phyloP scores from a whole-genome alignment of 2,329 filamentous ascomycete genomes.

The Amesomyces nigricolor region DNA sequence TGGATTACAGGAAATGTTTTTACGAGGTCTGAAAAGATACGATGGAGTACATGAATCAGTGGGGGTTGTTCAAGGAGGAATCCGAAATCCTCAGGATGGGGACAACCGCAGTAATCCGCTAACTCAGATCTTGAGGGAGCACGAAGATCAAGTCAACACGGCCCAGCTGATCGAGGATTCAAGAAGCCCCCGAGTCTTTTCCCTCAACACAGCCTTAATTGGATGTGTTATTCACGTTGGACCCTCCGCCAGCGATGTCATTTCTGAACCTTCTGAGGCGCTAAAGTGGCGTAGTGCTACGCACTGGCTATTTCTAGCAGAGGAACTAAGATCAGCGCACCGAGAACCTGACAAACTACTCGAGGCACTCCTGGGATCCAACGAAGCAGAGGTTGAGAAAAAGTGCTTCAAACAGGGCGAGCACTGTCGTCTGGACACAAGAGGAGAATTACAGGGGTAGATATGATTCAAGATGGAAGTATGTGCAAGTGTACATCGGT shows the following conservation, averaged over 20 bases:
- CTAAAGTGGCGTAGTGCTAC: not conserved
- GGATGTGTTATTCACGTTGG: not conserved
- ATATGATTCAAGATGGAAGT: no score
- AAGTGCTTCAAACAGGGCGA: not conserved
- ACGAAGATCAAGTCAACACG: not conserved
- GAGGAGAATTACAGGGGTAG: not conserved
- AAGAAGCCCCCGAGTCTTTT: not conserved
- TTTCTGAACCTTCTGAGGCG: not conserved
- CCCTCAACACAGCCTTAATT: not conserved
- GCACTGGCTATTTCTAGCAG: not conserved
- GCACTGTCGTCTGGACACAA: not conserved
- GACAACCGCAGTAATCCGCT: not conserved
- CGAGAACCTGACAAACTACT: not conserved
- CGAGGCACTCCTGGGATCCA: not conserved
- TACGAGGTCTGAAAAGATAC: constrained; percentile 2
- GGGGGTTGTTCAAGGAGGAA: not conserved
- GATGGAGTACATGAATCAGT: not conserved
- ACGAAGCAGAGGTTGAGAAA: not conserved
- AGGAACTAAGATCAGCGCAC: not conserved
- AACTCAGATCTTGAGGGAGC: not conserved
- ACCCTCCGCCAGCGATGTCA: not conserved
- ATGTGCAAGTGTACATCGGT: no score
- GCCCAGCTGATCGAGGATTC: not conserved
- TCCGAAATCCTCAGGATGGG: not conserved
- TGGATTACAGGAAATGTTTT: not conserved